A percentile compares a stretch with the other conserved stretches of the same genome.
These are phyloP conservation scores for Dictyostelium purpureum DNA, from an alignment of 78 protist species.

Conservation along the genomic window DNA sequence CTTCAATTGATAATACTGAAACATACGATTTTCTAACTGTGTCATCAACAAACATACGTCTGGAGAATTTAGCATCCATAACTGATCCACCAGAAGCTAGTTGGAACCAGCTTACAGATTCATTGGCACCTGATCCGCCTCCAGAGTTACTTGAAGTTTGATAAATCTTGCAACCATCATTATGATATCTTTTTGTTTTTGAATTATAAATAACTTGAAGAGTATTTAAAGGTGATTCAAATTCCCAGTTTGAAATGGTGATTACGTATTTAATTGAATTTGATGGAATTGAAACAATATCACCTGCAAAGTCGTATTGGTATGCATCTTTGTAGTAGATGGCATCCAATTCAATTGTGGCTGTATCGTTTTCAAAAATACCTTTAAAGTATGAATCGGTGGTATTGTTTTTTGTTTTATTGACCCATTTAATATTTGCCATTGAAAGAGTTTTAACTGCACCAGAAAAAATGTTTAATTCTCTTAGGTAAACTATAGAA, in stretches of 20 bases:
- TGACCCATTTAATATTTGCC: constrained; percentile 18
- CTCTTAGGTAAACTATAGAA: constrained; percentile 7
- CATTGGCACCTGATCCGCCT: not conserved
- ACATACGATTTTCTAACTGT: not conserved
- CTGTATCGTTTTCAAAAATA: not conserved
- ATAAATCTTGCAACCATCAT: not conserved
- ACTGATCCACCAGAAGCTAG: constrained; percentile 2
- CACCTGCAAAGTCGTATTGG: constrained; percentile 14
- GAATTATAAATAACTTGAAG: constrained; percentile 32
- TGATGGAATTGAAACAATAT: not conserved
- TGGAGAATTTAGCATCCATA: constrained; percentile 32
- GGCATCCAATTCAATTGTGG: not conserved
- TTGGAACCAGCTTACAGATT: constrained; percentile 37
- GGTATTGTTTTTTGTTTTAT: not conserved
- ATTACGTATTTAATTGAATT: constrained; percentile 43
- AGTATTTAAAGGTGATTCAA: not conserved
- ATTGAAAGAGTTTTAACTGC: constrained; percentile 2
- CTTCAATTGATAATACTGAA: not conserved
- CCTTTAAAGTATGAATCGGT: not conserved
- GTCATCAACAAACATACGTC: constrained; percentile 33
- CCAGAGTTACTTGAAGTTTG: not conserved
- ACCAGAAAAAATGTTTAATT: not conserved
- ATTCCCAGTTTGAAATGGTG: not conserved
- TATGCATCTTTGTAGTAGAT: not conserved
- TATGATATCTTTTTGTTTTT: not conserved